Percentiles rank a stretch among this genome's conserved stretches.
phyloP scores from a whole-genome alignment of 257 asterid species.

The Phtheirospermum japonicum region DNA sequence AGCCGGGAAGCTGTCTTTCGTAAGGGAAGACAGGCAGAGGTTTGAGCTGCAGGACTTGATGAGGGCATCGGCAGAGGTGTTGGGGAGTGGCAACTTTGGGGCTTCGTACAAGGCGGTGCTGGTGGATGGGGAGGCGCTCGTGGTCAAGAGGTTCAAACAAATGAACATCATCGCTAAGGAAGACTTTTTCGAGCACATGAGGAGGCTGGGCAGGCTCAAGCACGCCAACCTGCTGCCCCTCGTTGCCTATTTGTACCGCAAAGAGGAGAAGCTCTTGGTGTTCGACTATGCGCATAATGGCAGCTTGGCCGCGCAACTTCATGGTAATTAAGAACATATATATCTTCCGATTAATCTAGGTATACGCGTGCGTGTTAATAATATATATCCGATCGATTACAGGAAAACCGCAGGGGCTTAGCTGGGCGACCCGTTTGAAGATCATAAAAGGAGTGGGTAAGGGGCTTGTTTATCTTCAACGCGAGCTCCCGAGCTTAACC shows the following conservation, averaged over 20 bases:
- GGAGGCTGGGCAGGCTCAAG: slow-evolving; percentile 58
- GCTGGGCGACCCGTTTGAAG: slow-evolving; percentile 64
- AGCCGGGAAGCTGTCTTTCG: slow-evolving; percentile 52
- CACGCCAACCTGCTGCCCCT: slow-evolving; percentile 72
- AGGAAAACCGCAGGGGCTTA: slow-evolving; percentile 59
- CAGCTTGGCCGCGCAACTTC: slow-evolving; percentile 32
- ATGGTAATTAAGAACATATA: slow-evolving; percentile 43
- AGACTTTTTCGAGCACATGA: slow-evolving; percentile 91
- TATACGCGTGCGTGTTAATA: not conserved
- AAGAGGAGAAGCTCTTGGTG: slow-evolving; percentile 79
- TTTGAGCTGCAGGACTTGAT: slow-evolving; percentile 77
- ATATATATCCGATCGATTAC: not conserved
- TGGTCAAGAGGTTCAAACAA: slow-evolving; percentile 84
- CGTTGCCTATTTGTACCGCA: slow-evolving; percentile 78
- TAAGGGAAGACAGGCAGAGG: slow-evolving; percentile 57
- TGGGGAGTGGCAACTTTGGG: slow-evolving; percentile 84
- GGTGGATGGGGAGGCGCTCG: slow-evolving; percentile 68
- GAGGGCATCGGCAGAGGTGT: slow-evolving; percentile 84
- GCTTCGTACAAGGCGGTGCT: slow-evolving; percentile 84
- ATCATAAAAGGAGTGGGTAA: slow-evolving; percentile 72
- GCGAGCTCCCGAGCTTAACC: slow-evolving; percentile 57
- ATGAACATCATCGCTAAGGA: slow-evolving; percentile 60
- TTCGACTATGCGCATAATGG: slow-evolving; percentile 40
- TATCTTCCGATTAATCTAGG: too few species aligned
- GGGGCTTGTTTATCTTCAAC: slow-evolving; percentile 62